Percentiles rank a stretch among this genome's conserved stretches.
These are phyloP conservation scores for Boletus holoroseus DNA, from an alignment of 1,284 basidiomycete genomes.

Conservation along the genomic window DNA sequence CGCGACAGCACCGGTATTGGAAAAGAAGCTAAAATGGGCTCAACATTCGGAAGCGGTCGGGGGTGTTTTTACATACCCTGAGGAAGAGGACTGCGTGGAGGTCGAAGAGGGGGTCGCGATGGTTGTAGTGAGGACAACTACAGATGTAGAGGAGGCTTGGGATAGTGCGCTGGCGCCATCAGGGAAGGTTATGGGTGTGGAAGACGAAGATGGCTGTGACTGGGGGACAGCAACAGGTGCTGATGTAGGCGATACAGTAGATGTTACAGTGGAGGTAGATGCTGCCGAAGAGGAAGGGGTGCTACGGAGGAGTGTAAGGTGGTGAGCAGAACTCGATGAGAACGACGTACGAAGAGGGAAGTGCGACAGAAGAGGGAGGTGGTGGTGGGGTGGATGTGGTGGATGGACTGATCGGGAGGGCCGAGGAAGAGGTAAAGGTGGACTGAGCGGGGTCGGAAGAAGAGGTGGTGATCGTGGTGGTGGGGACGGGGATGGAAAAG, in stretches of 20 bases:
- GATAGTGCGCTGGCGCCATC: not conserved
- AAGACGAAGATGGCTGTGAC: slow-evolving; percentile 7
- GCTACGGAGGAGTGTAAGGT: not conserved
- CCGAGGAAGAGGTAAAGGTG: not conserved
- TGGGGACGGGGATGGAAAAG: not conserved
- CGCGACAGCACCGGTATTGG: slow-evolving; percentile 44
- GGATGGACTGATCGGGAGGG: not conserved
- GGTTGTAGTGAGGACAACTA: not conserved
- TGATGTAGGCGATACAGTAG: slow-evolving; percentile 1
- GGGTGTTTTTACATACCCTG: slow-evolving; percentile 14
- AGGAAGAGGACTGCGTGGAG: slow-evolving; percentile 15
- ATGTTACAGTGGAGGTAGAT: not conserved
- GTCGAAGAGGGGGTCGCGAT: slow-evolving; percentile 19
- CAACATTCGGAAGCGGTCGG: not conserved
- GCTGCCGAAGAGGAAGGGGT: not conserved
- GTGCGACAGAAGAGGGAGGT: not conserved
- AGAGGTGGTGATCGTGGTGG: not conserved
- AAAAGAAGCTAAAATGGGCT: slow-evolving; percentile 39
- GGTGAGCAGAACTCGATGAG: not conserved
- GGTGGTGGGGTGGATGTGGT: not conserved
- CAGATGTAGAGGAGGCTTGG: not conserved
- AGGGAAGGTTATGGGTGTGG: not conserved
- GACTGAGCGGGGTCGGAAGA: not conserved
- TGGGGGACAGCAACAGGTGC: not conserved
- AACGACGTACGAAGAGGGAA: slow-evolving; percentile 8